phyloP scores from a whole-genome alignment of 306 rosid species.

The Quercus suber region DNA sequence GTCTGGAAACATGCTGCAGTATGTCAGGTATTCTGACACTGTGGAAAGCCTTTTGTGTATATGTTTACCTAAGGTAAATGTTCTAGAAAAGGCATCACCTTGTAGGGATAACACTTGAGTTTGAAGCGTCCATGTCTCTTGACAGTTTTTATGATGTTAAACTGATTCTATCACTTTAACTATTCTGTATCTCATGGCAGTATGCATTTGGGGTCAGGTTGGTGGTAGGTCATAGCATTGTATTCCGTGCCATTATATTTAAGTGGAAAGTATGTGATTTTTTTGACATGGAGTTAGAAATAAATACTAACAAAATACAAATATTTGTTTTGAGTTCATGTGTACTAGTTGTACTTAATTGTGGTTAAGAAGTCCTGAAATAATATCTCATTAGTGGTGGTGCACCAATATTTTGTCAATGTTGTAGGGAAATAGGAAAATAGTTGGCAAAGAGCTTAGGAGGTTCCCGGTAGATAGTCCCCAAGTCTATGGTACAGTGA shows the following conservation, averaged over 20 bases:
- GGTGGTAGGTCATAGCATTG: not conserved
- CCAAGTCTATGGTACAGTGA: not conserved
- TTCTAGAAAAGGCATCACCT: not conserved
- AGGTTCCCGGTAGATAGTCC: not conserved
- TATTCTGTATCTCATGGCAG: not conserved
- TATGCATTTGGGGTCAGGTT: not conserved
- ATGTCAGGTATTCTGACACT: not conserved
- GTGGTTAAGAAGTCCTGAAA: not conserved
- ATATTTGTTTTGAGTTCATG: not conserved
- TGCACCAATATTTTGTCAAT: not conserved
- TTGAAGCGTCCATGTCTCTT: not conserved
- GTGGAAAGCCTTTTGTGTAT: not conserved
- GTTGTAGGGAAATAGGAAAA: not conserved
- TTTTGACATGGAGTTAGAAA: not conserved
- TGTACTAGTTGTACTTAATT: not conserved
- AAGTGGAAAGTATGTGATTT: not conserved
- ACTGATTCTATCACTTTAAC: not conserved
- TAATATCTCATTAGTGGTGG: not conserved
- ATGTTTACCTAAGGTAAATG: not conserved
- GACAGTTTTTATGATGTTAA: not conserved
- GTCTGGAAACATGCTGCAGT: slow-evolving; percentile 12
- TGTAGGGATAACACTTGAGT: not conserved
- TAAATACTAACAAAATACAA: not conserved
- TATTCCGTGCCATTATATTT: not conserved
- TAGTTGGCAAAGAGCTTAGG: not conserved